Evolutionary conservation across 2,329 filamentous ascomycete species (phyloP), one percentile per base, ranked within the genome.

Genomic region (Colletotrichum filicis): DNA sequence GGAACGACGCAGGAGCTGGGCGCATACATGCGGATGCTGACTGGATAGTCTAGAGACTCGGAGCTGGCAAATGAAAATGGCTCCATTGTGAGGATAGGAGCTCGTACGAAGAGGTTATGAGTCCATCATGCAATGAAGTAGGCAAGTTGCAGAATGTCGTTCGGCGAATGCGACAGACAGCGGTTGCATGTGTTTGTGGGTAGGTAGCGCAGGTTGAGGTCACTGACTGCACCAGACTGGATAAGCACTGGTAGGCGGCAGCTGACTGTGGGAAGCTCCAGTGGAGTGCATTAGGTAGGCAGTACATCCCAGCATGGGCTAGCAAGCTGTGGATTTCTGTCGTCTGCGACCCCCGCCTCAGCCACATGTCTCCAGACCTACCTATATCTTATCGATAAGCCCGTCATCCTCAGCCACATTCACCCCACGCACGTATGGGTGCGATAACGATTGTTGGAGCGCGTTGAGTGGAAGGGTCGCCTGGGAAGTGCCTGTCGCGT

Each of bases 1-100:
- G 16, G 52, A 37, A 63, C 63, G 42, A 24, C 4, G 65, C 37
- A 35, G 52, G 14, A 60, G 46, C 59, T 37, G 32, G 6, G 67
- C 52, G 61, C 87, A 76, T 79, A 91, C 90, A 93, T 91, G 82
- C 90, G 89, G 78, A 93, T 86, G 83, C 87, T 91, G 77, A 93
- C 87, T 24, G 93, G 91, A 76, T 95, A 90, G 77, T 95, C 89
- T 77, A 98, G 88, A 82, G 94, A 92, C 76, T 95, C 93, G 73
- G 97, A 98, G 79, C 92, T 94, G 77, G 95, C 95, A 86, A 98
- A 98, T 35, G 95, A 97, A 84, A 98, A 98, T 65, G 95, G 93
- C 84, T 99, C 97, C 95, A 98, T 98, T 32, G 46, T 70, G 66
- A 64, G 64, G 68, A 76, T 76, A 55, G 56, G 73, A 76, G 60